phyloP scores from a whole-genome alignment of 352 stramenopile species.

The Phytophthora litchii region DNA sequence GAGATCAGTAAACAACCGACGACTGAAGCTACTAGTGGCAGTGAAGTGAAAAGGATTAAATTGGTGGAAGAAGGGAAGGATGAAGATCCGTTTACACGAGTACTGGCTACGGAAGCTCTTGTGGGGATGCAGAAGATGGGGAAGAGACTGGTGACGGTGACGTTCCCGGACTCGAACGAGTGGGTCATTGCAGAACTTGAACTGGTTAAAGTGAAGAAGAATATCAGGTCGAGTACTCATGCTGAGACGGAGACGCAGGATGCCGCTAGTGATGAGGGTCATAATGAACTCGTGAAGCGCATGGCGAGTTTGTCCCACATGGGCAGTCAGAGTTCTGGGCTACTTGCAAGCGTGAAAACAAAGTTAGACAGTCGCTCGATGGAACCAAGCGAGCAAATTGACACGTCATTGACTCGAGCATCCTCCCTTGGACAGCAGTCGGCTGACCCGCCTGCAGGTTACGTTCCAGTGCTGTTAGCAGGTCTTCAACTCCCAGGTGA shows the following conservation, averaged over 20 bases:
- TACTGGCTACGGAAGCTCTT: constrained; percentile 54
- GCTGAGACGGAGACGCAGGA: neutral
- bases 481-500: constrained; percentile 51
- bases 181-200: constrained; percentile 75
- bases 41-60: constrained; percentile 57
- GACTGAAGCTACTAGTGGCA: constrained; percentile 27
- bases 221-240: constrained; percentile 28
- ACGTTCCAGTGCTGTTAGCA: constrained; percentile 53
- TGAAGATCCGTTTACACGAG: constrained; percentile 34
- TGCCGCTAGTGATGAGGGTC: constrained; percentile 17
- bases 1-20: constrained; percentile 44
- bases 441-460: constrained; percentile 39
- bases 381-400: constrained; percentile 16
- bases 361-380: constrained; percentile 28
- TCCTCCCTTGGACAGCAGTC: constrained; percentile 25
- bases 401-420: constrained; percentile 14
- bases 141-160: constrained; percentile 60
- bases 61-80: constrained; percentile 31
- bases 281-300: constrained; percentile 69
- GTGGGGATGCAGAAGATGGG: constrained; percentile 68
- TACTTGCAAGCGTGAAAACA: constrained; percentile 67
- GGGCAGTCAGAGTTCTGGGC: constrained; percentile 53
- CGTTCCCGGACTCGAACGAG: constrained; percentile 48
- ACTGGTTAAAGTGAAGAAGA: constrained; percentile 83
- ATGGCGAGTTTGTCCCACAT: constrained; percentile 75